These are phyloP conservation scores for Penicillium chermesinum DNA, from an alignment of 495 filamentous ascomycete species.

Conservation along the genomic window DNA sequence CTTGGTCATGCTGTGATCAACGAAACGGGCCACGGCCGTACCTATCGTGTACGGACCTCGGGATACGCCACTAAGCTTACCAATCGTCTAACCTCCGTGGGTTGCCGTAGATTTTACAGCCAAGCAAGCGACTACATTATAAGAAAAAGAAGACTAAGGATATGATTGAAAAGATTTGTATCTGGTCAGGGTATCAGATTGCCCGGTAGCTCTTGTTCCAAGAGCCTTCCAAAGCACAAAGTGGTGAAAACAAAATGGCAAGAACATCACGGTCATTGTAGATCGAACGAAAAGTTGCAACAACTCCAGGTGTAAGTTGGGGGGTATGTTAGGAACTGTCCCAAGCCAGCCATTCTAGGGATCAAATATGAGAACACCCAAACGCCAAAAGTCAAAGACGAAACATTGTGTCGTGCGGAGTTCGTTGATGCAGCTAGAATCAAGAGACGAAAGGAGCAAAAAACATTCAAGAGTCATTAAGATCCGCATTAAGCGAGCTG, in stretches of 20 bases:
- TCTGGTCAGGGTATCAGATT: conserved; percentile 29
- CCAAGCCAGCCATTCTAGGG: conserved; percentile 26
- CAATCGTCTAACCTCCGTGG: no score
- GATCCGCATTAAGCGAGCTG: no score
- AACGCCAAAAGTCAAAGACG: conserved; percentile 1
- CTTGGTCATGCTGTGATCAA: no score
- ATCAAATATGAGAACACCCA: conserved; percentile 2
- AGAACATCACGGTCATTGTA: conserved; percentile 1
- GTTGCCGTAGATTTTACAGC: no score
- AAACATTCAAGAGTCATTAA: no score
- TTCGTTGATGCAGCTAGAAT: not conserved
- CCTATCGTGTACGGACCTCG: no score
- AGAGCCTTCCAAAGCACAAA: conserved; percentile 1
- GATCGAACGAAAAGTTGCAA: conserved; percentile 7
- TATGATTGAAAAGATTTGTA: conserved; percentile 18
- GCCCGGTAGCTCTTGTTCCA: conserved; percentile 10
- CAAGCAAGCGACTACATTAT: no score
- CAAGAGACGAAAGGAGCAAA: not conserved
- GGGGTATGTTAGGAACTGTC: not conserved
- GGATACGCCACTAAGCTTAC: no score
- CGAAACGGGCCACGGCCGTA: no score
- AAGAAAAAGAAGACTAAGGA: not conserved
- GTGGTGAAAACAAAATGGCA: not conserved
- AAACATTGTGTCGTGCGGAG: not conserved
- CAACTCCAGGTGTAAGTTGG: conserved; percentile 1